Evolutionary conservation across 352 stramenopile species (phyloP).

Genomic region (Pythium biforme): DNA sequence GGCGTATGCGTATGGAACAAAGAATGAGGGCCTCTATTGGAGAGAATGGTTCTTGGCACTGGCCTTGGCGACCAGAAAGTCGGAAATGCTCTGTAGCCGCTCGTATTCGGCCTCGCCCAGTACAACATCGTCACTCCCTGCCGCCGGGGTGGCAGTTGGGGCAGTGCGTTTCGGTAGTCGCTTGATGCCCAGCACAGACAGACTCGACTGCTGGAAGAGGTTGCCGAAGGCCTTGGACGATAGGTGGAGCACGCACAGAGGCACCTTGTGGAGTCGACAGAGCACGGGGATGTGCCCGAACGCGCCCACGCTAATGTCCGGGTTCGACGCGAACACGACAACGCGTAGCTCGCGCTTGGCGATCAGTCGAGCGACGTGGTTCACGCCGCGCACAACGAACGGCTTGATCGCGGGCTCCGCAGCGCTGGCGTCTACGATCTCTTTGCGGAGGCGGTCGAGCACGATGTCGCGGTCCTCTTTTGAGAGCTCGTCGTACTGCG

Average conservation of each 20-base stretch:
- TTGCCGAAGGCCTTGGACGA: slow-evolving; percentile 65
- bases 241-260: slow-evolving; percentile 68
- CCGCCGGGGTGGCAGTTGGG: not conserved
- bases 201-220: slow-evolving; percentile 55
- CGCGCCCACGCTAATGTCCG: slow-evolving; percentile 38
- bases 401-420: slow-evolving; percentile 21
- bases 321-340: slow-evolving; percentile 69
- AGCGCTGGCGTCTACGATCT: slow-evolving; percentile 35
- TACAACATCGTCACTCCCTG: not conserved
- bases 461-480: slow-evolving; percentile 82
- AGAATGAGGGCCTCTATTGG: slow-evolving; percentile 9
- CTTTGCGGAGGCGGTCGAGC: slow-evolving; percentile 66
- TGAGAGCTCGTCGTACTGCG: slow-evolving; percentile 59
- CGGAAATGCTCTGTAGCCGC: slow-evolving; percentile 52
- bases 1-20: not conserved
- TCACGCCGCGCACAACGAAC: slow-evolving; percentile 48
- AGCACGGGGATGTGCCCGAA: slow-evolving; percentile 71
- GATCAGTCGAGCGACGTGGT: slow-evolving; percentile 51
- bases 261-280: slow-evolving; percentile 62
- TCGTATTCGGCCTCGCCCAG: slow-evolving; percentile 33
- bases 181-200: slow-evolving; percentile 55
- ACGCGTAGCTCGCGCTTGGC: slow-evolving; percentile 45
- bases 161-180: slow-evolving; percentile 11
- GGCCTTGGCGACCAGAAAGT: slow-evolving; percentile 63
- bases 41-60: slow-evolving; percentile 45